Evolutionary conservation across 225 moss, liverwort and hornwort species (phyloP).

Genomic region (Lunularia cruciata): DNA sequence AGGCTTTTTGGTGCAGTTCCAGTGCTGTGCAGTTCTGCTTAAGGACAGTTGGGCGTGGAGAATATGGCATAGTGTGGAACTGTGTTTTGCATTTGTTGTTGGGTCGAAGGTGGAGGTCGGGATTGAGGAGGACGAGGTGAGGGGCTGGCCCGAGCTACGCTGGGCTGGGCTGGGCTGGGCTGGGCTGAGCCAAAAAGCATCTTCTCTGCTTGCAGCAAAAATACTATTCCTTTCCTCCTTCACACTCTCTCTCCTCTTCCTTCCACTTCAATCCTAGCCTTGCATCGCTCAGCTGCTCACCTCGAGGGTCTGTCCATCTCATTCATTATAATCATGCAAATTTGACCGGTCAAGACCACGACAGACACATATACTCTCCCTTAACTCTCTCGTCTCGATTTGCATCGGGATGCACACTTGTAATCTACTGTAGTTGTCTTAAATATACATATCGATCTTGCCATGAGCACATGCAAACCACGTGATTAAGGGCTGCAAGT

Average conservation of each 20-base stretch:
- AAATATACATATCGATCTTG: slow-evolving; percentile 14
- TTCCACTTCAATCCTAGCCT: slow-evolving; percentile 14
- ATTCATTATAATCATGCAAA: slow-evolving; percentile 1
- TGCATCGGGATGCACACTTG: slow-evolving; percentile 21
- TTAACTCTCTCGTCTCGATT: neutral
- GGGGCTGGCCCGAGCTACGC: neutral
- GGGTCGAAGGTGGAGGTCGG: neutral
- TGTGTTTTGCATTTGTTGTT: neutral
- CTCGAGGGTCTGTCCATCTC: neutral
- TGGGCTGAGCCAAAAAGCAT: neutral
- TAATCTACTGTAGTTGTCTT: slow-evolving; percentile 13
- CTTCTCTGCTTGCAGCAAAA: neutral
- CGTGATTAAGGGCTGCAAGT: slow-evolving; percentile 24
- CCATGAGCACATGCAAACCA: slow-evolving; percentile 23
- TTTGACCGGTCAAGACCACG: slow-evolving; percentile 1
- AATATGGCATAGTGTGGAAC: slow-evolving; percentile 7
- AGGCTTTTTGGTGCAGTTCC: neutral
- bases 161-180: neutral
- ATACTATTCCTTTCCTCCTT: slow-evolving; percentile 6
- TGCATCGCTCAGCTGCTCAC: slow-evolving; percentile 6
- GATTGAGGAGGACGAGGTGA: neutral
- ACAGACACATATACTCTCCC: neutral
- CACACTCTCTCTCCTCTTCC: slow-evolving; percentile 9
- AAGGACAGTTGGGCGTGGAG: neutral
- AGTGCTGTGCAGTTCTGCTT: neutral